Percentiles rank a stretch among this genome's conserved stretches.
Evolutionary conservation across 1,139 yeast species (phyloP).

Genomic region (Arxiozyma bovina): DNA sequence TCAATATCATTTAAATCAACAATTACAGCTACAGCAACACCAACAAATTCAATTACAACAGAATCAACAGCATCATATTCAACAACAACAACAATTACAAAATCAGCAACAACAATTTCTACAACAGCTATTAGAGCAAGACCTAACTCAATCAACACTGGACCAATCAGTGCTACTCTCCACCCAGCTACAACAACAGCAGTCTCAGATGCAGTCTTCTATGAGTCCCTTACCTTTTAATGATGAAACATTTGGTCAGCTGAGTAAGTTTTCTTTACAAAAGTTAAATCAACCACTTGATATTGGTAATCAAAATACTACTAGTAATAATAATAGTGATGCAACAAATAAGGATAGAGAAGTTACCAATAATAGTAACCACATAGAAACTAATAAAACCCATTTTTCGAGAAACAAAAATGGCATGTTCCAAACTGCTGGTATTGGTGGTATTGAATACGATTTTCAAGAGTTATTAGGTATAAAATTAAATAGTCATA

Average conservation of each 20-base stretch:
- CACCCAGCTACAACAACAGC: constrained; percentile 6
- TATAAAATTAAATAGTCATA: constrained; percentile 16
- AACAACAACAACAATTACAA: constrained; percentile 20
- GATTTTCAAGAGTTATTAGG: constrained; percentile 31
- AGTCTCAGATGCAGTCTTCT: constrained; percentile 4
- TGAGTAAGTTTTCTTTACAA: constrained; percentile 5
- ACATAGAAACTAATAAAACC: neutral
- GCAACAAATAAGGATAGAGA: constrained; percentile 14
- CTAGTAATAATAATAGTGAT: constrained; percentile 19
- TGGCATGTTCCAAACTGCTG: constrained; percentile 28
- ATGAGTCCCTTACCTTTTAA: constrained; percentile 13
- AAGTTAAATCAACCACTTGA: neutral
- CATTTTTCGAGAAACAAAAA: neutral
- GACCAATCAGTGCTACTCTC: constrained; percentile 8
- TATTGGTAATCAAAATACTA: neutral
- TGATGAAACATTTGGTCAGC: constrained; percentile 20
- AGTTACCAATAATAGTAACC: neutral
- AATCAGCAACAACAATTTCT: constrained; percentile 21
- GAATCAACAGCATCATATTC: constrained; percentile 18
- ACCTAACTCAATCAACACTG: constrained; percentile 16
- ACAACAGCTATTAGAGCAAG: constrained; percentile 18
- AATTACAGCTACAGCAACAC: constrained; percentile 17
- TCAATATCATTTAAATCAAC: constrained; percentile 16
- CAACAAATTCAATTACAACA: constrained; percentile 15
- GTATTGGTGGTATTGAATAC: constrained; percentile 31